Percentiles rank a stretch among this genome's conserved stretches.
These are phyloP conservation scores for Penicillium digitatum DNA, from an alignment of 2,329 filamentous ascomycete species.

Conservation along the genomic window DNA sequence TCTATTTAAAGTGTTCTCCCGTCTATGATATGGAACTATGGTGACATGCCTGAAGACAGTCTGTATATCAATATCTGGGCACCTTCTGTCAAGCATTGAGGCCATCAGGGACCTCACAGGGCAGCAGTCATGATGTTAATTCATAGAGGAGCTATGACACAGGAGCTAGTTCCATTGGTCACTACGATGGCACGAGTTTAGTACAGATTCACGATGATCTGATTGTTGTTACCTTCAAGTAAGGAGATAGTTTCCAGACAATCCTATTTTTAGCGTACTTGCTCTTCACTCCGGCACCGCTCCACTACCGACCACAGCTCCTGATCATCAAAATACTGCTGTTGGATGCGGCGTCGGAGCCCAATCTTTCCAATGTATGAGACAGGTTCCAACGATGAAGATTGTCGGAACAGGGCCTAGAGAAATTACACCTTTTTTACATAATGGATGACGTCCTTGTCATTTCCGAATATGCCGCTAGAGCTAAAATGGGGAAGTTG, in stretches of 20 bases:
- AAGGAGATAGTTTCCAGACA: constrained; percentile 3
- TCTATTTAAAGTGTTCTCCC: constrained; percentile 18
- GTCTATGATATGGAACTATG: constrained; percentile 11
- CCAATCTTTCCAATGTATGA: constrained; percentile 6
- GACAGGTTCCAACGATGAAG: neutral
- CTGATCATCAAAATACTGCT: neutral
- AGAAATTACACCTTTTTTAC: constrained; percentile 5
- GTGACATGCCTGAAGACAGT: constrained; percentile 19
- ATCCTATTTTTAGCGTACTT: constrained; percentile 5
- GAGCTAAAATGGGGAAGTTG: constrained; percentile 3
- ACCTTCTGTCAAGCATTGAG: constrained; percentile 2
- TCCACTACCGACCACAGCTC: neutral
- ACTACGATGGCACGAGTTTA: constrained; percentile 15
- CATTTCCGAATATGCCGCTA: constrained; percentile 7
- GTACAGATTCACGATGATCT: constrained; percentile 15
- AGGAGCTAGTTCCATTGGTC: constrained; percentile 11
- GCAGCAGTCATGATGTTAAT: constrained; percentile 20
- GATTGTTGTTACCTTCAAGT: constrained; percentile 21
- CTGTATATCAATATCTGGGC: constrained; percentile 20
- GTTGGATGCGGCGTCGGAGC: constrained; percentile 3
- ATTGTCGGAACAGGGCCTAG: neutral
- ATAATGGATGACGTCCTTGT: constrained; percentile 4
- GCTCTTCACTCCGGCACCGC: constrained; percentile 12
- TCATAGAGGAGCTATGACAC: constrained; percentile 16
- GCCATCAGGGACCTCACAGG: neutral